Evolutionary conservation across 495 filamentous ascomycete genomes (phyloP), one percentile per base, ranked within the genome.

Genomic region (Lasiosphaeria miniovina): DNA sequence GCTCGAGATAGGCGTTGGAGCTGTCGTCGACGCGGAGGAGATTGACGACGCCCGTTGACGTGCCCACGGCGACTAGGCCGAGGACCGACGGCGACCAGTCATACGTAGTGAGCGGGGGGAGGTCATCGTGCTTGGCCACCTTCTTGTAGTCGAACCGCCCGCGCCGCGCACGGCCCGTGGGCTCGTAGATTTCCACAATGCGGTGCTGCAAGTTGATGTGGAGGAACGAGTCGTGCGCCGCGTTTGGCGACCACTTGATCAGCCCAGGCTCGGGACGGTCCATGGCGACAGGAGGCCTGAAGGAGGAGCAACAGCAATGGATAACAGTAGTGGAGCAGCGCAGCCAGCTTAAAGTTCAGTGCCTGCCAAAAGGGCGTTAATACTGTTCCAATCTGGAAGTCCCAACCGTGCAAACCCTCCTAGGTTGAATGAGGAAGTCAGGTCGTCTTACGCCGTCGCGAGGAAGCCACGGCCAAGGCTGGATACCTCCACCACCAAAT

Each of bases 231-330:
- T 82, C 68, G 70, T 83, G 65, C 1, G 73, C 70, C 15, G 90
- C 86, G 64, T 87, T 90, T 45, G 91, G 88, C 31, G 94, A 97
- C 92, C 92, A 98, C 64, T 91, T 86, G 67, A 97, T 87, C 53
- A 84, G 69, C 9, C 81, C 81, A 6, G 75, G 72, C 43, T 83
- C 82, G 9, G 77, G 77, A 31, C 80, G 74, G 60, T 84, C 82
- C 80, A 56, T 56, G 3, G 15, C 24, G 24, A 24, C 24, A 24
- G 24, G 24, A 24, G 24, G 24, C 24, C 24, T 24, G 24, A 24
- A 24, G 24, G 24, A 24, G 24, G 24, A 24, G 24, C 24, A 24
- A 24, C 24, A 24, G 24, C 24, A 24, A 24, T 24, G 24, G 24
- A 24, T 14, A 49, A 49, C 46, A 17, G 8, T 49, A 49, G 24